These are phyloP conservation scores for Diophrys sp. DNA, from an alignment of 73 alveolate genomes.

Conservation along the genomic window DNA sequence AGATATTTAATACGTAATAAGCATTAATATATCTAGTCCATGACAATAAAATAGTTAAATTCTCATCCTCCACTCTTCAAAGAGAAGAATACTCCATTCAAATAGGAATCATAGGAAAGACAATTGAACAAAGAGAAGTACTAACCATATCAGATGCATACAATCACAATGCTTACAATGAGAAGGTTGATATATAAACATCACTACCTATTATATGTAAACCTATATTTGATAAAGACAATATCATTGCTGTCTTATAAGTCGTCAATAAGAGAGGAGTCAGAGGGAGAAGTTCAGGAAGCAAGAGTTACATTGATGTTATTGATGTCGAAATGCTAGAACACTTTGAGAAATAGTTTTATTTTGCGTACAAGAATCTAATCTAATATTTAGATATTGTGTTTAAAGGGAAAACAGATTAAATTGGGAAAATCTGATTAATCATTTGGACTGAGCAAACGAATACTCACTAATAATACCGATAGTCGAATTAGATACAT, in stretches of 20 bases:
- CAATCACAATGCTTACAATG: constrained; percentile 44
- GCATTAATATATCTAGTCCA: constrained; percentile 46
- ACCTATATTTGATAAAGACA: constrained; percentile 28
- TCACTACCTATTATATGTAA: constrained; percentile 62
- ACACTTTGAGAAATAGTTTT: constrained; percentile 18
- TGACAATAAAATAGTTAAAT: constrained; percentile 23
- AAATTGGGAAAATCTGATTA: no score
- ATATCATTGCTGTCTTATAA: constrained; percentile 9
- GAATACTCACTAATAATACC: no score
- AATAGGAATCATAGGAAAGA: constrained; percentile 13
- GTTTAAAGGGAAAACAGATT: no score
- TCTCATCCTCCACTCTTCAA: constrained; percentile 9
- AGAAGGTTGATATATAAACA: constrained; percentile 60
- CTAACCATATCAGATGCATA: constrained; percentile 55
- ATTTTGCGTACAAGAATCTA: background rate
- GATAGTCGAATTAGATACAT: no score
- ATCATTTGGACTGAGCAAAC: background rate
- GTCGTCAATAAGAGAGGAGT: constrained; percentile 62
- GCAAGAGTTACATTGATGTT: constrained; percentile 25
- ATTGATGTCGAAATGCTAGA: constrained; percentile 49
- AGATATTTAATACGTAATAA: constrained; percentile 35
- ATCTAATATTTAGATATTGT: no score
- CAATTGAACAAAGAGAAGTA: constrained; percentile 29
- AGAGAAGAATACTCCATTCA: constrained; percentile 37
- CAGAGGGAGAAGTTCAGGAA: constrained; percentile 23